These are phyloP conservation scores for Endocalyx cinctus DNA, from an alignment of 2,329 filamentous ascomycete species.

Conservation along the genomic window DNA sequence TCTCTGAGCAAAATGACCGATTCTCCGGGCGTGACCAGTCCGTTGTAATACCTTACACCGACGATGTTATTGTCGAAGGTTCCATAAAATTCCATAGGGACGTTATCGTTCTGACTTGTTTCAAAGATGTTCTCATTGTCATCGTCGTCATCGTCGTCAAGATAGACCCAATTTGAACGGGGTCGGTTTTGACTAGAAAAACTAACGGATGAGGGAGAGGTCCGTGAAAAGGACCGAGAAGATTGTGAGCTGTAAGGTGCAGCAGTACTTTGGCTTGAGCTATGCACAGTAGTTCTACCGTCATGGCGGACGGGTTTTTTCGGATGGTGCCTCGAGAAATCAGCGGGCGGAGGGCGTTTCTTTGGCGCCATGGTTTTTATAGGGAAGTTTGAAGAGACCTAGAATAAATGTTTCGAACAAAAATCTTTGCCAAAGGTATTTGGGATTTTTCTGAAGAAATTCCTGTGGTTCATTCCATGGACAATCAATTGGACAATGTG, in stretches of 20 bases:
- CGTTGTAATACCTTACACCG: slow-evolving; percentile 49
- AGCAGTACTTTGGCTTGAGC: slow-evolving; percentile 9
- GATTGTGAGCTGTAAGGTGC: slow-evolving; percentile 4
- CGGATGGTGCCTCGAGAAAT: slow-evolving; percentile 6
- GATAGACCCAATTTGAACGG: slow-evolving; percentile 12
- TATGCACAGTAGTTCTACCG: slow-evolving; percentile 2
- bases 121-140: slow-evolving; percentile 37
- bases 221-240: slow-evolving; percentile 6
- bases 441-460: no score
- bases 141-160: no score
- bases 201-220: slow-evolving; percentile 14
- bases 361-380: slow-evolving; percentile 4
- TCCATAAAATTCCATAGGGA: slow-evolving; percentile 43
- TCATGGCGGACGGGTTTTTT: slow-evolving; percentile 13
- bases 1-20: slow-evolving; percentile 56
- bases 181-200: slow-evolving; percentile 7
- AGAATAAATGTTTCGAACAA: no score
- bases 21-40: slow-evolving; percentile 54
- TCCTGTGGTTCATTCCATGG: no score
- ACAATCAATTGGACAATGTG: no score
- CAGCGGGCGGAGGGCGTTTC: slow-evolving; percentile 13
- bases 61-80: slow-evolving; percentile 52
- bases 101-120: slow-evolving; percentile 40
- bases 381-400: no score
- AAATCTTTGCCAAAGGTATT: no score